These are phyloP conservation scores for Yamadazyma kitorensis DNA, from an alignment of 805 yeast genomes.

Conservation along the genomic window DNA sequence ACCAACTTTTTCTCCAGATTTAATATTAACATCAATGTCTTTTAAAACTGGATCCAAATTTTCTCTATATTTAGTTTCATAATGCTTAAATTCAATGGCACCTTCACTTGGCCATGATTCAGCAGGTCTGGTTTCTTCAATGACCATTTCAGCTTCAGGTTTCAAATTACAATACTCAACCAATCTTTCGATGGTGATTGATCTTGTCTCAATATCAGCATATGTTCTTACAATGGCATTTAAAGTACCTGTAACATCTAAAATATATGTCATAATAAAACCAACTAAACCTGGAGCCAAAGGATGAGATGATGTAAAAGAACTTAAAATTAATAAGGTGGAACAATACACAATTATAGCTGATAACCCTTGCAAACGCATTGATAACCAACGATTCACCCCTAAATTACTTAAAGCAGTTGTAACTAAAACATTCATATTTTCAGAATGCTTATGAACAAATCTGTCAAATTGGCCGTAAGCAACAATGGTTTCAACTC, in stretches of 20 bases:
- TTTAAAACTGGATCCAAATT: conserved; percentile 79
- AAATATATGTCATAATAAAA: conserved; percentile 35
- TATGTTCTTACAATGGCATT: conserved; percentile 31
- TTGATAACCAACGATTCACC: conserved; percentile 34
- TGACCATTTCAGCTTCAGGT: conserved; percentile 45
- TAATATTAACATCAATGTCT: conserved; percentile 59
- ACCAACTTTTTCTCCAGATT: conserved; percentile 82
- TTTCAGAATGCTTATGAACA: conserved; percentile 19
- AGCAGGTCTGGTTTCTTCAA: conserved; percentile 35
- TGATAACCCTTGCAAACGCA: conserved; percentile 36
- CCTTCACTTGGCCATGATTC: conserved; percentile 74
- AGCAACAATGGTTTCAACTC: conserved; percentile 35
- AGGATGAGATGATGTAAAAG: conserved; percentile 20
- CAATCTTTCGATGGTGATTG: conserved; percentile 35
- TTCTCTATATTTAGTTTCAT: conserved; percentile 81
- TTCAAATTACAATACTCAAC: conserved; percentile 34
- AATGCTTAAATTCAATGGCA: conserved; percentile 60
- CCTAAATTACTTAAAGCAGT: conserved; percentile 21
- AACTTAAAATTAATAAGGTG: conserved; percentile 24
- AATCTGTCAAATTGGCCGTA: conserved; percentile 29
- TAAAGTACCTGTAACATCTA: conserved; percentile 28
- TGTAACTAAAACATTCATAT: conserved; percentile 23
- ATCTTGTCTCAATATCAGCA: conserved; percentile 33
- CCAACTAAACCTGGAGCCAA: conserved; percentile 36
- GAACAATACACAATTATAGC: conserved; percentile 29